Conservation (phyloP, 257 asterid genomes). For the Datura wrightii region DNA sequence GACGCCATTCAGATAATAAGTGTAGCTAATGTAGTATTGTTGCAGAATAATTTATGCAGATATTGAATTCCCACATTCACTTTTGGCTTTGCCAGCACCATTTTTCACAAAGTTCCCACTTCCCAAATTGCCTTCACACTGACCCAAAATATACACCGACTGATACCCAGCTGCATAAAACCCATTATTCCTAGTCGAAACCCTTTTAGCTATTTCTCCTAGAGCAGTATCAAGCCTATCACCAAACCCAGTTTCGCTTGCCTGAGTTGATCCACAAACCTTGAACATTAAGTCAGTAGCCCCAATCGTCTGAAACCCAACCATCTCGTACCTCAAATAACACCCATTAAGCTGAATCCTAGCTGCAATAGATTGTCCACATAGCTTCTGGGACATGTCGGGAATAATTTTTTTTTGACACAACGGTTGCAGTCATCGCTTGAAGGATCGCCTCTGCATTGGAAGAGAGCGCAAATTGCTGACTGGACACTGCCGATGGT, state of each 20-base stretch:
- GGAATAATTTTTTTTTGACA: slow-evolving; percentile 46
- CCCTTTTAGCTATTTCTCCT: slow-evolving; percentile 64
- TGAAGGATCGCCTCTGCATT: slow-evolving; percentile 87
- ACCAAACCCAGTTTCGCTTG: slow-evolving; percentile 65
- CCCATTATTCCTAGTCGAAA: slow-evolving; percentile 51
- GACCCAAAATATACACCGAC: slow-evolving; percentile 79
- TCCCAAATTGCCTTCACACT: slow-evolving; percentile 82
- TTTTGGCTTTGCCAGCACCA: slow-evolving; percentile 57
- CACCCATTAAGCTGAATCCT: slow-evolving; percentile 78
- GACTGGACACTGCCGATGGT: slow-evolving; percentile 51
- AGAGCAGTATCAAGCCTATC: slow-evolving; percentile 63
- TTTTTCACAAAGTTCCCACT: slow-evolving; percentile 64
- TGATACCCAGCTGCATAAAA: slow-evolving; percentile 70
- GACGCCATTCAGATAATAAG: slow-evolving; percentile 79
- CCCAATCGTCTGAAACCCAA: slow-evolving; percentile 58
- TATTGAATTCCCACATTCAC: slow-evolving; percentile 62
- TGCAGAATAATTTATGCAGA: slow-evolving; percentile 77
- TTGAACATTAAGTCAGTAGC: slow-evolving; percentile 62
- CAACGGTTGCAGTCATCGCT: slow-evolving; percentile 55
- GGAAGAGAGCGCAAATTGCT: slow-evolving; percentile 66
- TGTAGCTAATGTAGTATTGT: slow-evolving; percentile 70
- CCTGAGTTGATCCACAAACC: slow-evolving; percentile 72
- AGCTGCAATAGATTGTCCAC: slow-evolving; percentile 65
- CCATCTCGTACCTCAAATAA: slow-evolving; percentile 59
- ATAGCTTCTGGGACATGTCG: slow-evolving; percentile 46